Base-by-base conservation (phyloP, 2,329 filamentous ascomycete genomes). In the Phoma sp. region DNA sequence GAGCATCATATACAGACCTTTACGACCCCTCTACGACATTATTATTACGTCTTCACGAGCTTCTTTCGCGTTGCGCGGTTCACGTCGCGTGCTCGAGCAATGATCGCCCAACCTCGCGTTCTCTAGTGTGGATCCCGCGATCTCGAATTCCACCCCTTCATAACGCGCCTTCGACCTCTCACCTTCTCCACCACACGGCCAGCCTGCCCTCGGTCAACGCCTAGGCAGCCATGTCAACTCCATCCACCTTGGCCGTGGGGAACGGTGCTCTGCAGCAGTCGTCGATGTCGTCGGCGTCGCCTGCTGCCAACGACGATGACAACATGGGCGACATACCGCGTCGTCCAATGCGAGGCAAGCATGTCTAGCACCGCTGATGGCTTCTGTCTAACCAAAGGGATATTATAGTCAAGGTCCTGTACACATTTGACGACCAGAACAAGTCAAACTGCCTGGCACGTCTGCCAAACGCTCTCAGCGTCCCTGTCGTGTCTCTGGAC, bases 341-440 rank as follows among this genome's bases (percentile, higher is more conserved):
- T 57, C 68, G 74, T 49, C 74, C 76, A 38, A 82, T 82, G 80
- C 76, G 79, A 76, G 76, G 76, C 75, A 74, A 68, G 73, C 59
- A 53, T 46, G 56, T 53, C 45, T 55, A 56, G 33, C 57, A 42
- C 28, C 42, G 18, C 32, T 32, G 23, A 45, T 33, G 17, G 43
- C 34, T 32, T 33, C 38, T 39, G 40, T 69, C 65, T 69, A 61
- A 69, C 59, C 33, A 18, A 9, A 18, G 37, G 14, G 49, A 26
- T 9, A n/a, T 20, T 61, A 61, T 75, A 96, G 93, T 98, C 76
- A 98, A 98, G 82, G 90, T 98, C 42, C 87, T 96, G 57, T 99
- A 98, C 77, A 96, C 92, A 26, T 97, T 98, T 77, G 93, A 98
- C 74, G 87, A 88, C 71, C 88, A 93, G 63, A 89, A 87, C 77